Percentiles rank a stretch among this genome's conserved stretches.
phyloP scores from a whole-genome alignment of 208 protist genomes.

The Acanthamoeba triangularis region DNA sequence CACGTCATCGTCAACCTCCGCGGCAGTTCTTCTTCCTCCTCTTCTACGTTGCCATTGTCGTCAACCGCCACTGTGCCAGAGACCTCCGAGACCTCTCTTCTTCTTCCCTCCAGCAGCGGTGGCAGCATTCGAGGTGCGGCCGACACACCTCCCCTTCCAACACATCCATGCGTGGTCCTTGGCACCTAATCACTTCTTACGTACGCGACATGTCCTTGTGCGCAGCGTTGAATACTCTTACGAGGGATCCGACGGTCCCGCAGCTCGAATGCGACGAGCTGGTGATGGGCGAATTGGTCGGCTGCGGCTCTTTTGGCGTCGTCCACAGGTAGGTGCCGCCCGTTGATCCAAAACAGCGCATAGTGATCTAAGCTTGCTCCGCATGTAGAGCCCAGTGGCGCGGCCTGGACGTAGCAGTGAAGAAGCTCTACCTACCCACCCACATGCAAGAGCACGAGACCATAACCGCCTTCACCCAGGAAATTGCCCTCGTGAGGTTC shows the following conservation, averaged over 20 bases:
- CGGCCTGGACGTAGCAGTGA: slow-evolving; percentile 20
- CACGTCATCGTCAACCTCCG: neutral
- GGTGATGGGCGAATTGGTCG: neutral
- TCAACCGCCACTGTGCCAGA: neutral
- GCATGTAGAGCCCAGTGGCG: neutral
- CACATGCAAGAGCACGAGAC: neutral
- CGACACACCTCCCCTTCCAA: neutral
- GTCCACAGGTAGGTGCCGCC: neutral
- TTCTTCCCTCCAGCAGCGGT: neutral
- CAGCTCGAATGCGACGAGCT: neutral
- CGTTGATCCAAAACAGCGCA: neutral
- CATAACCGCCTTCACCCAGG: neutral
- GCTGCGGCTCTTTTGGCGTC: slow-evolving; percentile 10
- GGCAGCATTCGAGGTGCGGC: neutral
- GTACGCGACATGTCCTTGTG: neutral
- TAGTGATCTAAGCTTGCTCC: neutral
- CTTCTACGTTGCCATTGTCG: too few relatives aligned
- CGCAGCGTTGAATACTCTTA: neutral
- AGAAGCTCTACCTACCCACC: neutral
- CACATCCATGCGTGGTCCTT: neutral
- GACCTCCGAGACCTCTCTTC: neutral
- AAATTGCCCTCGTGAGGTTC: neutral
- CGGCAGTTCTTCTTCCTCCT: too few relatives aligned
- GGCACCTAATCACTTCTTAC: neutral
- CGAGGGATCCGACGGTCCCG: neutral